A percentile compares a stretch with the other conserved stretches of the same genome.
Evolutionary conservation across 2,329 filamentous ascomycete genomes (phyloP).

Genomic region (Exserohilum rostratum): DNA sequence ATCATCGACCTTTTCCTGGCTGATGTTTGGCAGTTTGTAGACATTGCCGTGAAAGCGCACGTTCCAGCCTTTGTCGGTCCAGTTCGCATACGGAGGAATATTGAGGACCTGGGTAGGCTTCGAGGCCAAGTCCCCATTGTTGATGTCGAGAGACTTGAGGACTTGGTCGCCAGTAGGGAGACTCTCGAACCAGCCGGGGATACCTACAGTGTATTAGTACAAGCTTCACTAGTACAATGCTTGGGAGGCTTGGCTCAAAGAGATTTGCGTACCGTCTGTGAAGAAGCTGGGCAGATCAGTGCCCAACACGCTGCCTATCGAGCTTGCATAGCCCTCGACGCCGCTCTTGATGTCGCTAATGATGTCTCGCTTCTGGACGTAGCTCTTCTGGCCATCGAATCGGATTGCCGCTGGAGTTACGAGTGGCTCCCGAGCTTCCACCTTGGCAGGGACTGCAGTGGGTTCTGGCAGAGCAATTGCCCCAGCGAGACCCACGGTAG

Average conservation of each 20-base stretch:
- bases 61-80: slow-evolving; percentile 78
- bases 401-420: slow-evolving; percentile 43
- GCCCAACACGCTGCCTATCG: slow-evolving; percentile 43
- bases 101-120: slow-evolving; percentile 74
- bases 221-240: slow-evolving; percentile 23
- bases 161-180: slow-evolving; percentile 69
- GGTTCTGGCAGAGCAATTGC: slow-evolving; percentile 42
- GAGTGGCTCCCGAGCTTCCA: slow-evolving; percentile 38
- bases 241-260: slow-evolving; percentile 1
- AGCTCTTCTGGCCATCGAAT: slow-evolving; percentile 42
- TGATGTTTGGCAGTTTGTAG: slow-evolving; percentile 77
- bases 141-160: slow-evolving; percentile 66
- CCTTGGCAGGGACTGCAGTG: slow-evolving; percentile 37
- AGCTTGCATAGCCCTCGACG: slow-evolving; percentile 37
- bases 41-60: slow-evolving; percentile 79
- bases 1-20: slow-evolving; percentile 67
- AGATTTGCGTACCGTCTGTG: slow-evolving; percentile 38
- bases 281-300: slow-evolving; percentile 46
- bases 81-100: slow-evolving; percentile 71
- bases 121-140: slow-evolving; percentile 63
- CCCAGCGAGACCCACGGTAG: slow-evolving; percentile 26
- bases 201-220: slow-evolving; percentile 45
- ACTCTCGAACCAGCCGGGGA: slow-evolving; percentile 69
- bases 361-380: slow-evolving; percentile 41
- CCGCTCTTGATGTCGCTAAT: slow-evolving; percentile 41